Percentiles rank a stretch among this genome's conserved stretches.
phyloP scores from a whole-genome alignment of 768 basidiomycete genomes.

The Calocybe gangraenosa region DNA sequence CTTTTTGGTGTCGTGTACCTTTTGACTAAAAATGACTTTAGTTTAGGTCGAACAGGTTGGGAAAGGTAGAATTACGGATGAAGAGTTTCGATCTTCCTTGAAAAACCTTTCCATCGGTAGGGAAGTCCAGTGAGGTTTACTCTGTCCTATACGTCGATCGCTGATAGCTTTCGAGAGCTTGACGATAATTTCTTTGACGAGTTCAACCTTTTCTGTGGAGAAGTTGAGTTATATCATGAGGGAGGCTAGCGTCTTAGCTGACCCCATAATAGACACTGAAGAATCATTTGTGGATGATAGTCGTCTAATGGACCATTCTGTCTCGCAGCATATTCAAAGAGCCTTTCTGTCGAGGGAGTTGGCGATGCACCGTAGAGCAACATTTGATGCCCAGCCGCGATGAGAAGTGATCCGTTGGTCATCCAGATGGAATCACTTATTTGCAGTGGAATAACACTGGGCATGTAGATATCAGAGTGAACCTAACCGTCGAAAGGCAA shows the following conservation, averaged over 20 bases:
- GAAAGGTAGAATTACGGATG: slow-evolving; percentile 15
- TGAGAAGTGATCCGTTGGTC: slow-evolving; percentile 72
- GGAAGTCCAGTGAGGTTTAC: slow-evolving; percentile 34
- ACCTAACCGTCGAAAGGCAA: not conserved
- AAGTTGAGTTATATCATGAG: too few relatives aligned
- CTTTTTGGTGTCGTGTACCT: slow-evolving; percentile 36
- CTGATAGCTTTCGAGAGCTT: slow-evolving; percentile 50
- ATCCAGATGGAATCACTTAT: slow-evolving; percentile 94
- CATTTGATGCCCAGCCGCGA: slow-evolving; percentile 83
- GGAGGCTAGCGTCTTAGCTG: not conserved
- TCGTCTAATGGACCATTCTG: slow-evolving; percentile 85
- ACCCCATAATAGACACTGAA: slow-evolving; percentile 95
- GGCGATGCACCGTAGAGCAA: slow-evolving; percentile 63
- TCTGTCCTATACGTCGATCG: slow-evolving; percentile 20
- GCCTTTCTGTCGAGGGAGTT: slow-evolving; percentile 33
- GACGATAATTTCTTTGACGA: slow-evolving; percentile 79
- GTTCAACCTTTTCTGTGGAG: slow-evolving; percentile 67
- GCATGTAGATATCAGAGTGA: slow-evolving; percentile 5
- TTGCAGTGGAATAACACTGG: slow-evolving; percentile 70
- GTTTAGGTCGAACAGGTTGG: not conserved
- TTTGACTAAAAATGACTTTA: slow-evolving; percentile 19
- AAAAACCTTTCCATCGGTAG: slow-evolving; percentile 59
- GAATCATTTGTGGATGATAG: slow-evolving; percentile 89
- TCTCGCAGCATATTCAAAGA: slow-evolving; percentile 81
- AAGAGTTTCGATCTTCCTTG: slow-evolving; percentile 25